Evolutionary conservation across 2,329 filamentous ascomycete genomes (phyloP).

Genomic region (Botrytis porri): DNA sequence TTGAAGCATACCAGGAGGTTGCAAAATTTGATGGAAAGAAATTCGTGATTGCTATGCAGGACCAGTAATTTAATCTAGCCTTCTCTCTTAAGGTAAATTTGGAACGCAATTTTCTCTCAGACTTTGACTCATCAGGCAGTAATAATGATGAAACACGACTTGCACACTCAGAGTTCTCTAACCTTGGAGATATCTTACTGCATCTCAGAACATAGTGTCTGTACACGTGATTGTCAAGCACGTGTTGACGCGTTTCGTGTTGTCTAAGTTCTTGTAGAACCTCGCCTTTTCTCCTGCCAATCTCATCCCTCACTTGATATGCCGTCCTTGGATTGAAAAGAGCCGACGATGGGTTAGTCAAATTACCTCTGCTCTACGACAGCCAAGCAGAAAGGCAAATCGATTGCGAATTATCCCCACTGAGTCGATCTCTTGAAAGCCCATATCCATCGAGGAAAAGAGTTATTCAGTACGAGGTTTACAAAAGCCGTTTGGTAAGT

Average conservation of each 20-base stretch:
- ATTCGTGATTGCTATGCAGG: not conserved
- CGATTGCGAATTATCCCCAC: too few relatives aligned
- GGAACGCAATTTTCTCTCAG: not conserved
- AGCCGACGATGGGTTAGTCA: not conserved
- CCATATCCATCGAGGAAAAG: not conserved
- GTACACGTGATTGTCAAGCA: not conserved
- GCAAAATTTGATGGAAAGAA: conserved; percentile 4
- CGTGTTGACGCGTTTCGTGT: not conserved
- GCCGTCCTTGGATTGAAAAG: not conserved
- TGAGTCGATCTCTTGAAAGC: too few relatives aligned
- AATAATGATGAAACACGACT: not conserved
- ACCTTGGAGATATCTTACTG: not conserved
- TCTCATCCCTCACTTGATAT: not conserved
- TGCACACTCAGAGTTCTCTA: not conserved
- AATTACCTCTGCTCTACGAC: not conserved
- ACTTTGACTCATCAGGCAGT: not conserved
- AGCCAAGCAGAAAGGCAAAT: not conserved
- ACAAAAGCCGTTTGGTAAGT: not conserved
- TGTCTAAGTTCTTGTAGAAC: not conserved
- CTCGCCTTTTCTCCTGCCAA: not conserved
- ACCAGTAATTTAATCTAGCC: not conserved
- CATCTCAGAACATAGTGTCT: not conserved
- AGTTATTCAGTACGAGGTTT: not conserved
- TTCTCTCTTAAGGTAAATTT: too few relatives aligned
- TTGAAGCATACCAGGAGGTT: not conserved